These are phyloP conservation scores for Rozella allomycis DNA, from an alignment of 371 early-diverging fungal genomes.

Conservation along the genomic window DNA sequence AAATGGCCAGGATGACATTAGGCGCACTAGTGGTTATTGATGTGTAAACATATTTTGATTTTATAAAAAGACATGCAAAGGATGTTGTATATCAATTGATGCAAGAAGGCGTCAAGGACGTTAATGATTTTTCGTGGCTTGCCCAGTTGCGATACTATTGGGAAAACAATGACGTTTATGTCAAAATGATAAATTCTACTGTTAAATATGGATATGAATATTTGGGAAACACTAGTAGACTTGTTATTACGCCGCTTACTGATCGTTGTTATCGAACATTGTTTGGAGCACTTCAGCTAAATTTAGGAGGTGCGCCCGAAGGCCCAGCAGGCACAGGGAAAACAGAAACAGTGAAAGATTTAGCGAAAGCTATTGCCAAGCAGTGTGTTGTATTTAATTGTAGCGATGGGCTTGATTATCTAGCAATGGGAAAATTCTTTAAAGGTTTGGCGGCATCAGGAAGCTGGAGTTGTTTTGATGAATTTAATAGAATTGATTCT, in stretches of 20 bases:
- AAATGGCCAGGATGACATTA: slow-evolving; percentile 18
- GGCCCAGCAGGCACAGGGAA: slow-evolving; percentile 41
- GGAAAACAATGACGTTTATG: slow-evolving; percentile 25
- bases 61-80: slow-evolving; percentile 29
- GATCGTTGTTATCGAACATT: slow-evolving; percentile 33
- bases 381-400: slow-evolving; percentile 42
- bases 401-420: slow-evolving; percentile 27
- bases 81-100: slow-evolving; percentile 22
- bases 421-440: slow-evolving; percentile 36
- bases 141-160: slow-evolving; percentile 33
- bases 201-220: slow-evolving; percentile 33
- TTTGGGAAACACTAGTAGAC: slow-evolving; percentile 25
- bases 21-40: slow-evolving; percentile 32
- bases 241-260: slow-evolving; percentile 33
- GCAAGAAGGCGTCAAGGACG: slow-evolving; percentile 13
- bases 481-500: slow-evolving; percentile 37
- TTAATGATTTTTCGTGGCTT: slow-evolving; percentile 27
- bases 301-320: slow-evolving; percentile 33
- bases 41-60: too few relatives aligned
- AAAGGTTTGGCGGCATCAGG: slow-evolving; percentile 25
- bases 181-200: slow-evolving; percentile 31
- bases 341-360: slow-evolving; percentile 38
- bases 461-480: slow-evolving; percentile 40
- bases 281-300: slow-evolving; percentile 30
- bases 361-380: slow-evolving; percentile 36